Evolutionary conservation across 169 alveolate species (phyloP), one percentile per base, ranked within the genome.

Genomic region (Cryptosporidium ubiquitum): DNA sequence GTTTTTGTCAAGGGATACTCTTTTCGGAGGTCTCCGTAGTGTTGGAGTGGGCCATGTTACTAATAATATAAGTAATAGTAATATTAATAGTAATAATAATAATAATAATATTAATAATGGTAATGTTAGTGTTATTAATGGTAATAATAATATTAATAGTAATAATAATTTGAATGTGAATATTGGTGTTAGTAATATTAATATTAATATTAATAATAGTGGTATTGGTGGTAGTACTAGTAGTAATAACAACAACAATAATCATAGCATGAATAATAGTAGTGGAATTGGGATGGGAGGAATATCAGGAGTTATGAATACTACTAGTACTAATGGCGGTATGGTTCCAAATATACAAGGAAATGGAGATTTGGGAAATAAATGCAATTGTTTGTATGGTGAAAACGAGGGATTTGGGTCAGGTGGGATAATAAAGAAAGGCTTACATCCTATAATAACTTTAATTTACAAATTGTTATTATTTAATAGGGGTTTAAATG

Each of bases 401-500:
- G 52, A 64, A 37, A 37, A 64, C 5, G 71, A 64, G 51, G 42
- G 42, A 5, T 26, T 35, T 16, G 66, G 66, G 0, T 64, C 71
- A 10, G 68, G 44, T 40, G 69, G 44, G 5, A 61, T 58, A 9
- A 44, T 60, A 23, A 79, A 61, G 26, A 79, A 58, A 12, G 89
- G 89, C 2, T 23, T 79, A 18, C 73, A 79, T 61, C 75, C 89
- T 9, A 40, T 20, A 9, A 79, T 79, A 18, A 20, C 89, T 23
- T 64, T 64, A 10, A 61, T 79, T 4, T 79, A 79, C 40, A 58
- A 66, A 47, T 39, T 18, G 4, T 29, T 61, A 12, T 0, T 75
- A 12, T 20, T 29, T 20, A 29, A 40, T 42, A 20, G 39, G 29
- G 64, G 66, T 0, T 69, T 47, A 3, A 23, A 23, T 42, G 33